phyloP scores from a whole-genome alignment of 2,329 filamentous ascomycete species.

The Hirsutella minnesotensis region DNA sequence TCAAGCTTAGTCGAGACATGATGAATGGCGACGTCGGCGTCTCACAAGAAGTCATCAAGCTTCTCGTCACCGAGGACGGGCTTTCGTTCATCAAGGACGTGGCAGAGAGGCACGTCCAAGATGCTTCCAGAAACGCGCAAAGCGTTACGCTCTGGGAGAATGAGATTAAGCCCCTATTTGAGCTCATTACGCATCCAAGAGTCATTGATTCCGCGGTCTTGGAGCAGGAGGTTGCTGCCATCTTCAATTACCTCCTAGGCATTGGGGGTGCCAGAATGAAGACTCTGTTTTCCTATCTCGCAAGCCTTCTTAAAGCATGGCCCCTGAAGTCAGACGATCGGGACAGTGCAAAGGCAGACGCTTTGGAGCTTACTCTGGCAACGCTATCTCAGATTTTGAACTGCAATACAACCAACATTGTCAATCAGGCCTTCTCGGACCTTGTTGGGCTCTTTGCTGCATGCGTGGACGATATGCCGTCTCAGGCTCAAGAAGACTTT shows the following conservation, averaged over 20 bases:
- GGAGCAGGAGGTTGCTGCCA: conserved; percentile 21
- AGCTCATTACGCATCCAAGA: conserved; percentile 21
- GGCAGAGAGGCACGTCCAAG: conserved; percentile 13
- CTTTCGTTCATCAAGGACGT: conserved; percentile 14
- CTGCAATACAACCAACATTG: conserved; percentile 21
- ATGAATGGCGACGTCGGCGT: conserved; percentile 10
- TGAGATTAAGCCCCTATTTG: conserved; percentile 20
- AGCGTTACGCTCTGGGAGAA: conserved; percentile 12
- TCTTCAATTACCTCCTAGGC: conserved; percentile 24
- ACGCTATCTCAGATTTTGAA: conserved; percentile 22
- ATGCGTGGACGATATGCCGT: conserved; percentile 7
- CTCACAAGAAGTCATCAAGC: conserved; percentile 9
- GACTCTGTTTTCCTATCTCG: conserved; percentile 19
- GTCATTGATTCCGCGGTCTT: too few species aligned
- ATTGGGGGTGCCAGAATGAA: conserved; percentile 18
- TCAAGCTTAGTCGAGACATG: conserved; percentile 9
- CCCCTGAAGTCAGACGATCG: conserved; percentile 3
- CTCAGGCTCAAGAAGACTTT: conserved; percentile 10
- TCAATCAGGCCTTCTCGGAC: conserved; percentile 11
- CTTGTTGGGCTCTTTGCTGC: conserved; percentile 10
- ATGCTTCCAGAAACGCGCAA: not conserved
- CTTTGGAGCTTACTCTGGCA: conserved; percentile 16
- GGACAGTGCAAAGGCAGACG: conserved; percentile 8
- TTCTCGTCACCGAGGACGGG: conserved; percentile 15
- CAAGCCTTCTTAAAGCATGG: conserved; percentile 10